A percentile compares a stretch with the other conserved stretches of the same genome.
These are phyloP conservation scores for Geranium brycei DNA, from an alignment of 345 rosid genomes.

Conservation along the genomic window DNA sequence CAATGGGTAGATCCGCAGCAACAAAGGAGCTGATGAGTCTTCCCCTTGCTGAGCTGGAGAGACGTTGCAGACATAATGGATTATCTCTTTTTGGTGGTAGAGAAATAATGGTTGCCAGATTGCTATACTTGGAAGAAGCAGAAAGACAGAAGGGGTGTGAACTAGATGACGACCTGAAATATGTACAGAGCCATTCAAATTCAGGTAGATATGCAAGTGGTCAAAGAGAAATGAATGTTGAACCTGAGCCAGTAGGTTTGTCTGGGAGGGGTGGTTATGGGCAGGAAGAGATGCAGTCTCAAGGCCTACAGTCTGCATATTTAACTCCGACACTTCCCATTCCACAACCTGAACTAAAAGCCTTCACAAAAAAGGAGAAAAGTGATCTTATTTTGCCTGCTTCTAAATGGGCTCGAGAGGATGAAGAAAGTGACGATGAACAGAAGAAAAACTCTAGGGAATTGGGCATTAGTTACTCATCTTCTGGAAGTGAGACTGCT, in stretches of 20 bases:
- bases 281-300: constrained; percentile 33
- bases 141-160: constrained; percentile 85
- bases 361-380: constrained; percentile 58
- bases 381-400: constrained; percentile 66
- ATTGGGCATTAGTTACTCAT: constrained; percentile 66
- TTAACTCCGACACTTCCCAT: constrained; percentile 30
- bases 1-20: constrained; percentile 94
- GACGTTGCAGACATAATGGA: constrained; percentile 96
- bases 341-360: constrained; percentile 60
- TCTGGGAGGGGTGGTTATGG: constrained; percentile 36
- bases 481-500: constrained; percentile 78
- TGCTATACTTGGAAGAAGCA: constrained; percentile 88
- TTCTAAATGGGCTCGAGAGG: constrained; percentile 95
- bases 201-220: constrained; percentile 34
- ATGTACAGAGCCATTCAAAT: constrained; percentile 37
- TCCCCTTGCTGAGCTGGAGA: constrained; percentile 80
- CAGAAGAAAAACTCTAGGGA: constrained; percentile 43
- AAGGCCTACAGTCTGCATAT: constrained; percentile 26
- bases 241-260: constrained; percentile 30
- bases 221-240: constrained; percentile 38
- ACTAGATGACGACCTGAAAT: constrained; percentile 58
- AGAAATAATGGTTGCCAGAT: constrained; percentile 86
- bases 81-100: constrained; percentile 96
- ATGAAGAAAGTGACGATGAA: constrained; percentile 80
- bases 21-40: constrained; percentile 76